phyloP scores from a whole-genome alignment of 805 yeast genomes.

The Ogataea philodendri region DNA sequence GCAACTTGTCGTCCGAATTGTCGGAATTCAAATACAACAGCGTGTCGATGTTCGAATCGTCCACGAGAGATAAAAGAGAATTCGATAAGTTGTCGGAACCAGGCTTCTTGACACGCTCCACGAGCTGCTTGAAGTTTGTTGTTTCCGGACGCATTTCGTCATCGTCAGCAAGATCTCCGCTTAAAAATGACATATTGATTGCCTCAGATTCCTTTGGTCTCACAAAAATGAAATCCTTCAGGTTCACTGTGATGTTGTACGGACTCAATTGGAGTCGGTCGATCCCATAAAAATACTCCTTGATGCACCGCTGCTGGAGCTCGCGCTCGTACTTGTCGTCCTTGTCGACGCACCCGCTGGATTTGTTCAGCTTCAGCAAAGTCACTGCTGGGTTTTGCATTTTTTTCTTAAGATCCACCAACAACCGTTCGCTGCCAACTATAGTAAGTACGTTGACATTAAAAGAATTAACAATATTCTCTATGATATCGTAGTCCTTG shows the following conservation, averaged over 20 bases:
- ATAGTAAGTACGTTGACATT: slow-evolving; percentile 60
- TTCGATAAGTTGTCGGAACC: slow-evolving; percentile 62
- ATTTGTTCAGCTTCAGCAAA: slow-evolving; percentile 61
- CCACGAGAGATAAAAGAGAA: slow-evolving; percentile 49
- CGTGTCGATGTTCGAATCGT: slow-evolving; percentile 31
- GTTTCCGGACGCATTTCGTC: slow-evolving; percentile 15
- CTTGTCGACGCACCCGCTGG: slow-evolving; percentile 74
- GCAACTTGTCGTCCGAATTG: slow-evolving; percentile 37
- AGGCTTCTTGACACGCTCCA: slow-evolving; percentile 39
- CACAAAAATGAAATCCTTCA: slow-evolving; percentile 58
- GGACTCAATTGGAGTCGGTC: slow-evolving; percentile 71
- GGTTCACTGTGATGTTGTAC: slow-evolving; percentile 73
- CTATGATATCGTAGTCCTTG: slow-evolving; percentile 50
- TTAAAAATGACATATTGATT: slow-evolving; percentile 25
- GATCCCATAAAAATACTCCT: slow-evolving; percentile 88
- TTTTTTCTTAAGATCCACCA: slow-evolving; percentile 59
- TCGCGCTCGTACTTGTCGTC: slow-evolving; percentile 70
- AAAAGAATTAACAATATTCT: slow-evolving; percentile 57
- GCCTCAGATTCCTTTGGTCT: slow-evolving; percentile 43
- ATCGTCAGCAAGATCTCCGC: slow-evolving; percentile 29
- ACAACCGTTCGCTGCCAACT: slow-evolving; percentile 71
- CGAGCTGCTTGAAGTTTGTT: slow-evolving; percentile 18
- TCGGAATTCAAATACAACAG: slow-evolving; percentile 30
- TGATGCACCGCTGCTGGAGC: slow-evolving; percentile 70
- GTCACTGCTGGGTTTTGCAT: slow-evolving; percentile 38